Conservation (phyloP, 176 grass and related monocot species). For the Musa beccarii region DNA sequence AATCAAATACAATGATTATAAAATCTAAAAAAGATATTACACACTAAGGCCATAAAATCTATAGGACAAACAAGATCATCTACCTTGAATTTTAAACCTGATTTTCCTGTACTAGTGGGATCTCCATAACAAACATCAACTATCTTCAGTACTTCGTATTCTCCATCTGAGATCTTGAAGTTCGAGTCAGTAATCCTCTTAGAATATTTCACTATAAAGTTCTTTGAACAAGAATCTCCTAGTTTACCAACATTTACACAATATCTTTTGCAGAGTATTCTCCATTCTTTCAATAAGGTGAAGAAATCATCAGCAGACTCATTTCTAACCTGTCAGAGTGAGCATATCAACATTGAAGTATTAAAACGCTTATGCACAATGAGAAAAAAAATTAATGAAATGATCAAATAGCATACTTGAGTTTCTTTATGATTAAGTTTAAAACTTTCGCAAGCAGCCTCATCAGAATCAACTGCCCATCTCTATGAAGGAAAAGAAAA, state of each 20-base stretch:
- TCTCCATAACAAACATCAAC: constrained; percentile 92
- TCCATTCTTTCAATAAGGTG: constrained; percentile 69
- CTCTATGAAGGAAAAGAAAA: constrained; percentile 40
- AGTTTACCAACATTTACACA: constrained; percentile 21
- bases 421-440: constrained; percentile 78
- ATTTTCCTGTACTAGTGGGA: constrained; percentile 46
- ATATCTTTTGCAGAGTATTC: constrained; percentile 72
- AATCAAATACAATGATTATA: background rate
- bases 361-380: background rate
- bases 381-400: background rate
- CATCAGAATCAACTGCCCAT: constrained; percentile 79
- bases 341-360: constrained; percentile 21
- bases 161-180: constrained; percentile 32
- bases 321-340: constrained; percentile 57
- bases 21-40: background rate
- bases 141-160: constrained; percentile 70
- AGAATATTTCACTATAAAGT: constrained; percentile 25
- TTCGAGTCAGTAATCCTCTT: constrained; percentile 25
- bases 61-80: constrained; percentile 1
- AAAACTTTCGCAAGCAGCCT: constrained; percentile 59
- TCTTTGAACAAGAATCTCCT: constrained; percentile 4
- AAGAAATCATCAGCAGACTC: constrained; percentile 77
- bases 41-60: background rate
- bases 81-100: constrained; percentile 80
- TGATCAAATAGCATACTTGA: constrained; percentile 33